Percentiles rank a stretch among this genome's conserved stretches.
These are phyloP conservation scores for Poteriospumella lacustris DNA, from an alignment of 108 stramenopile species.

Conservation along the genomic window DNA sequence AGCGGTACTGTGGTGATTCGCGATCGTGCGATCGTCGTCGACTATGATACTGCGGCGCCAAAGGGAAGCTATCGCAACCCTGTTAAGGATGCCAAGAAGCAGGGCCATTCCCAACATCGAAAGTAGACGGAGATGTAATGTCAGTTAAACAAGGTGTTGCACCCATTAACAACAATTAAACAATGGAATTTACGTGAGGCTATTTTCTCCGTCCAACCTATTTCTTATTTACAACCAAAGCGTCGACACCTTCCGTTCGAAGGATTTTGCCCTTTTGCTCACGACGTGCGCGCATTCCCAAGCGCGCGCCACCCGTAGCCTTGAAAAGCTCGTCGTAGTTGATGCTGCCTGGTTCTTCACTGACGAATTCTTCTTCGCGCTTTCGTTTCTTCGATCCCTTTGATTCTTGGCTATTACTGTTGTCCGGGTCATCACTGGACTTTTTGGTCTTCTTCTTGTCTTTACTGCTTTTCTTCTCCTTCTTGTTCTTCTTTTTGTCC, in stretches of 20 bases:
- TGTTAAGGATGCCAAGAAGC: too few relatives aligned
- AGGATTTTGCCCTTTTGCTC: conserved; percentile 70
- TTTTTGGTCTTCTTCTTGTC: conserved; percentile 34
- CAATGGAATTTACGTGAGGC: too few relatives aligned
- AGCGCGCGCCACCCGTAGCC: conserved; percentile 75
- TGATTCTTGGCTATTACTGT: too few relatives aligned
- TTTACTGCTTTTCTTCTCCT: conserved; percentile 24
- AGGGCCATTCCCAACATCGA: too few relatives aligned
- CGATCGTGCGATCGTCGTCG: conserved; percentile 34
- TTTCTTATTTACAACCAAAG: too few relatives aligned
- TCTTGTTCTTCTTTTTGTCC: conserved; percentile 39
- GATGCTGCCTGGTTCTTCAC: not conserved
- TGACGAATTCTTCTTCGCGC: conserved; percentile 36
- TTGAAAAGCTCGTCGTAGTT: conserved; percentile 67
- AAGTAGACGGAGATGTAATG: too few relatives aligned
- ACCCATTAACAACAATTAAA: too few relatives aligned
- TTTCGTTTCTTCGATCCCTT: conserved; percentile 28
- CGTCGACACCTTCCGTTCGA: conserved; percentile 61
- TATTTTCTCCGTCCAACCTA: too few relatives aligned
- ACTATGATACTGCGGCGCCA: conserved; percentile 45
- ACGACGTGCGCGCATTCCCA: conserved; percentile 74
- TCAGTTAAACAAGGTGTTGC: too few relatives aligned
- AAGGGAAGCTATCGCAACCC: conserved; percentile 46
- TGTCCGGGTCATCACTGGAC: too few relatives aligned
- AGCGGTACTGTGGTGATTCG: conserved; percentile 23